Base-by-base conservation (phyloP, 352 stramenopile species). In the Phytophthora kernoviae region DNA sequence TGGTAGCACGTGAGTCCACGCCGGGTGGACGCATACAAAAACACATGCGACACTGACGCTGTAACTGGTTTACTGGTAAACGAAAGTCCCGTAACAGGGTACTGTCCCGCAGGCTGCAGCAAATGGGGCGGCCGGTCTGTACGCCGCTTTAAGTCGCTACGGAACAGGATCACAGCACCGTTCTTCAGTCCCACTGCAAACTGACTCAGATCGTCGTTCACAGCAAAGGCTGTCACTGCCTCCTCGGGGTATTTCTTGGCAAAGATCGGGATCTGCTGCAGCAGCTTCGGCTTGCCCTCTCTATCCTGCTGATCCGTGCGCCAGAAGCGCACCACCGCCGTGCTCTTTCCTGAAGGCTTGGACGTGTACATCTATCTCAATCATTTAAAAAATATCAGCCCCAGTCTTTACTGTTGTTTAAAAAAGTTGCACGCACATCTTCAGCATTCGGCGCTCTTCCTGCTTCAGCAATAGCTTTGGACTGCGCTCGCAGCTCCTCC, bases 171-270 rank as follows among this genome's bases (percentile, higher is more conserved):
- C 21, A 96, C 86, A 3, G 83, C 85, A 30, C 87, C 87, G 60
- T 96, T 96, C 48, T 86, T 86, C 33, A 94, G 59, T 5, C 87
- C 87, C 6, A 96, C 77, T 0, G 85, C 83, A 44, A 93, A 93
- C 44, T 93, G 83, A 55, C 71, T 83, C 44, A 93, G 77, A 54
- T 96, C 87, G 49, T 94, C 87, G 45, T 84, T 91, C 39, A 94
- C 87, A 15, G 85, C 75, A 44, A 96, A 96, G 24, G 87, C 87
- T 3, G 87, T 96, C 43, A 96, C 87, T 1, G 87, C 87, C 68
- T 96, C 85, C 39, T 96, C 87, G 0, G 87, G 83, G 53, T 93
- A 96, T 62, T 93, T 93, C 54, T 95, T 95, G 42, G 84, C 84
- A 54, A 95, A 96, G 60, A 96, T 70, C 8, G 79, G 85, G 46